A percentile compares a stretch with the other conserved stretches of the same genome.
Evolutionary conservation across 345 rosid species (phyloP).

Genomic region (Syzygium oleosum): DNA sequence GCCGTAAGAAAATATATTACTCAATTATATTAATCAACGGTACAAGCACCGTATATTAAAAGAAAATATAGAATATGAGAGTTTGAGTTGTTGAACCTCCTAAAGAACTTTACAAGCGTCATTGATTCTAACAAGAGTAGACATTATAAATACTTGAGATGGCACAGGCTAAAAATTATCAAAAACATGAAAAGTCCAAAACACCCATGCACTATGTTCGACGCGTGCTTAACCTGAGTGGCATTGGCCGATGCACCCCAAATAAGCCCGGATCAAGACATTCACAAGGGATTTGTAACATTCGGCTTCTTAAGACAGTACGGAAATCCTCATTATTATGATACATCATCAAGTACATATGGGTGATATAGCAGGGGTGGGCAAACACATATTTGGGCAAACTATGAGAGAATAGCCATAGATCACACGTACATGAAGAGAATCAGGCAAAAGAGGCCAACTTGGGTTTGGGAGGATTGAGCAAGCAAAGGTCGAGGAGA

Average conservation of each 20-base stretch:
- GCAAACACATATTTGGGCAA: not conserved
- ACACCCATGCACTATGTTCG: not conserved
- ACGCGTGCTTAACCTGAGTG: not conserved
- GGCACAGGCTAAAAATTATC: not conserved
- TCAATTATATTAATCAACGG: too few species aligned
- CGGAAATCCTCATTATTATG: not conserved
- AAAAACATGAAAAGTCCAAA: not conserved
- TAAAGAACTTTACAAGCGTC: not conserved
- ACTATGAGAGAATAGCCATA: not conserved
- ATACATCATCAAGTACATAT: not conserved
- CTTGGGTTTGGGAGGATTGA: slow-evolving; percentile 15
- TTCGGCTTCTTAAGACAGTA: not conserved
- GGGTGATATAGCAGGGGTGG: not conserved
- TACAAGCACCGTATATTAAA: too few species aligned
- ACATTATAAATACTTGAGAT: not conserved
- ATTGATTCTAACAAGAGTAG: not conserved
- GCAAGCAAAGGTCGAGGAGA: slow-evolving; percentile 17
- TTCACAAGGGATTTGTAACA: not conserved
- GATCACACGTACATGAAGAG: not conserved
- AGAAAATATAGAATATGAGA: not conserved
- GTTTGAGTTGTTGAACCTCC: not conserved
- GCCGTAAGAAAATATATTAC: not conserved
- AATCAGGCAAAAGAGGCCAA: slow-evolving; percentile 14
- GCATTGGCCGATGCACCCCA: not conserved
- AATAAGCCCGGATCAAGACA: not conserved